Evolutionary conservation across 305 asterid species (phyloP).

Genomic region (Petunia hybrid): DNA sequence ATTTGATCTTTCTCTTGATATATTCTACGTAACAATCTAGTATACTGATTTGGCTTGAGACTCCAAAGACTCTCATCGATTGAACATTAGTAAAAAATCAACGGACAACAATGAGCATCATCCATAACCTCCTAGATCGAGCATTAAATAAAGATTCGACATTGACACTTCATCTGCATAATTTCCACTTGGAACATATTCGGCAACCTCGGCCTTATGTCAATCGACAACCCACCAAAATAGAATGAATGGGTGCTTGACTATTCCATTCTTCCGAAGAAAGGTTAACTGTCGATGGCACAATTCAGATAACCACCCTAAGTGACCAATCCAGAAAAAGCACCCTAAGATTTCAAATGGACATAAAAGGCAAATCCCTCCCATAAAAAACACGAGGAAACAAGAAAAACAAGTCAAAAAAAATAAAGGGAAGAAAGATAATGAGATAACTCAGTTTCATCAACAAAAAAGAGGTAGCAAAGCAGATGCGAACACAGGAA

Average conservation of each 20-base stretch:
- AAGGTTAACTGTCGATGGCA: neutral
- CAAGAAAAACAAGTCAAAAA: neutral
- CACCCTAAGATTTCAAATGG: neutral
- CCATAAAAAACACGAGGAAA: neutral
- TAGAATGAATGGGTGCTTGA: neutral
- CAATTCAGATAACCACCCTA: neutral
- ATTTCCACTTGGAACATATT: neutral
- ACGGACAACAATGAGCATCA: neutral
- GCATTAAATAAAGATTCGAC: neutral
- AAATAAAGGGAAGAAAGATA: no score
- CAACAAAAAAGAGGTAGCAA: neutral
- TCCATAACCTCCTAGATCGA: neutral
- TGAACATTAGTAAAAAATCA: neutral
- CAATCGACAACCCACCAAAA: neutral
- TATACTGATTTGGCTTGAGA: neutral
- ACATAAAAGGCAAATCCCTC: neutral
- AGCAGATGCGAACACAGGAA: neutral
- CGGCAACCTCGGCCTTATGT: neutral
- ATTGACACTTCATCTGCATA: neutral
- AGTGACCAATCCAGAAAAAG: neutral
- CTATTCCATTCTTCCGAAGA: neutral
- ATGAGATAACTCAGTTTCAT: neutral
- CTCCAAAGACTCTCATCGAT: neutral
- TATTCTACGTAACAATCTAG: neutral
- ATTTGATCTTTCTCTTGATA: neutral